Conservation (phyloP, 75 land plant species). For the Pinus tabuliformis region DNA sequence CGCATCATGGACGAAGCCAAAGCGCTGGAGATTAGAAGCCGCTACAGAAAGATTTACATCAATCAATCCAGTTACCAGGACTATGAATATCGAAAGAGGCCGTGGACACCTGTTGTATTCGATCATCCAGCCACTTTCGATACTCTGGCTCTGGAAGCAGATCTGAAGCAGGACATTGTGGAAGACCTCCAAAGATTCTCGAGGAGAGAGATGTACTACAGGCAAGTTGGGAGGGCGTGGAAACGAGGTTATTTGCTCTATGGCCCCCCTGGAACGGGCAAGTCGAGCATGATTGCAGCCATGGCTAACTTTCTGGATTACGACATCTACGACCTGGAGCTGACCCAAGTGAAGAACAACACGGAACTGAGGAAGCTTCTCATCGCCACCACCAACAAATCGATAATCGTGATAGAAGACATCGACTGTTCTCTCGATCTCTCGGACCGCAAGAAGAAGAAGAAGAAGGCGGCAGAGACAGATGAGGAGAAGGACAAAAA, state of each 20-base stretch:
- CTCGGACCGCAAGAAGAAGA: constrained; percentile 12
- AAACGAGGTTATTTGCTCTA: constrained; percentile 35
- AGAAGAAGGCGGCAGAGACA: background rate
- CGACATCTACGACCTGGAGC: constrained; percentile 32
- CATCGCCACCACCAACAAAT: constrained; percentile 29
- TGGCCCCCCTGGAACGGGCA: constrained; percentile 50
- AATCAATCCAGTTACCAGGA: constrained; percentile 16
- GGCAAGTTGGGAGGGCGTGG: constrained; percentile 30
- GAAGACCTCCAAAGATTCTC: constrained; percentile 46
- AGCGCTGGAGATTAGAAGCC: constrained; percentile 10
- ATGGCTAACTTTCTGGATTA: constrained; percentile 22
- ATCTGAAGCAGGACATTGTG: constrained; percentile 40
- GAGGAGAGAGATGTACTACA: constrained; percentile 16
- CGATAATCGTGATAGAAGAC: constrained; percentile 47
- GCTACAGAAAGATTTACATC: constrained; percentile 44
- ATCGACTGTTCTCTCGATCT: constrained; percentile 42
- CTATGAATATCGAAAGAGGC: background rate
- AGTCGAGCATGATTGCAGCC: constrained; percentile 43
- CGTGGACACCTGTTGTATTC: constrained; percentile 57
- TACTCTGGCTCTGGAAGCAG: constrained; percentile 52
- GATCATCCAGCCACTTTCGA: constrained; percentile 60
- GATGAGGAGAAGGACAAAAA: background rate
- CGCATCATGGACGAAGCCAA: constrained; percentile 9
- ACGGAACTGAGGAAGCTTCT: constrained; percentile 38
- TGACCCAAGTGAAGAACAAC: constrained; percentile 23